Conservation (phyloP, 768 basidiomycete species). For the Suillus placidus region DNA sequence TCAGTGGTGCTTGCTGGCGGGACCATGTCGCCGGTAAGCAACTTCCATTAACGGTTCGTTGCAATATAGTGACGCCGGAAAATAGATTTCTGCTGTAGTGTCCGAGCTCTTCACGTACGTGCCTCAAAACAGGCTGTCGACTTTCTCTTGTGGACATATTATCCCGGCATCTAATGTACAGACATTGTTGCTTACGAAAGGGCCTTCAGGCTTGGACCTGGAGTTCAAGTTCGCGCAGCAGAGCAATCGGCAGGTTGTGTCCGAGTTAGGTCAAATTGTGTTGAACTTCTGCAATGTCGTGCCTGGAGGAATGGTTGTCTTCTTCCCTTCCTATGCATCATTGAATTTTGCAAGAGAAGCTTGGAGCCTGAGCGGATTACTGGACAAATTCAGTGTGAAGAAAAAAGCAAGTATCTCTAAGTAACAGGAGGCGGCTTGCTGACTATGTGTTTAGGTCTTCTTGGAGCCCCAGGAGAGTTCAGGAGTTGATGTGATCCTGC, state of each 20-base stretch:
- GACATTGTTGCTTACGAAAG: constrained; percentile 71
- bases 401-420: constrained; percentile 62
- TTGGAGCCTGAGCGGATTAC: constrained; percentile 66
- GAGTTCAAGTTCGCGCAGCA: constrained; percentile 84
- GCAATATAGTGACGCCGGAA: constrained; percentile 2
- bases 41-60: background rate
- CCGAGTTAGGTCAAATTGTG: constrained; percentile 82
- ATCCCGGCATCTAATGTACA: constrained; percentile 80
- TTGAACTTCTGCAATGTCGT: constrained; percentile 78
- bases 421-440: background rate
- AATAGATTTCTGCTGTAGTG: constrained; percentile 84
- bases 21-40: constrained; percentile 93
- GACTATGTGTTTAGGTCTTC: constrained; percentile 63
- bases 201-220: constrained; percentile 72
- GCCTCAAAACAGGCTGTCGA: constrained; percentile 61
- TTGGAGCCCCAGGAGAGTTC: constrained; percentile 78
- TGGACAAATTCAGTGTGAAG: constrained; percentile 65
- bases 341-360: constrained; percentile 63
- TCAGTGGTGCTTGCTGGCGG: constrained; percentile 93
- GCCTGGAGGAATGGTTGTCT: constrained; percentile 89
- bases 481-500: constrained; percentile 74
- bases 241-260: constrained; percentile 63
- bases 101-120: constrained; percentile 78
- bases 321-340: constrained; percentile 91
- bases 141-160: constrained; percentile 91